A percentile compares a stretch with the other conserved stretches of the same genome.
Evolutionary conservation across 192 early-diverging fungal genomes (phyloP).

Genomic region (Coemansia sp.): DNA sequence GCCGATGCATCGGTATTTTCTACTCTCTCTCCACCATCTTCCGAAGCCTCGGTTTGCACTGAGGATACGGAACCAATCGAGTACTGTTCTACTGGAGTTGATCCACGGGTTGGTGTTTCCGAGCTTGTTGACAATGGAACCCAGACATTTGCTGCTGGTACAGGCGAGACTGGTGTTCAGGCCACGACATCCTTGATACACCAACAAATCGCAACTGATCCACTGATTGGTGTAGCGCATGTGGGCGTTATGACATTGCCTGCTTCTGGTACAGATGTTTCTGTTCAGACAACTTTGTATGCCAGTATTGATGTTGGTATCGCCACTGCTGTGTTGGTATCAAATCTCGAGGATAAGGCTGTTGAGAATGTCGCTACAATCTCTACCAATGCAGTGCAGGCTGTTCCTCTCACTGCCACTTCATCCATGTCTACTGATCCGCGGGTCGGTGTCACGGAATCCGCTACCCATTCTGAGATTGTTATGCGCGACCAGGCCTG

Average conservation of each 20-base stretch:
- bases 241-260: constrained; percentile 14
- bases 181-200: neutral
- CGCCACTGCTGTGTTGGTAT: constrained; percentile 22
- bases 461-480: constrained; percentile 9
- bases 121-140: constrained; percentile 4
- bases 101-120: constrained; percentile 10
- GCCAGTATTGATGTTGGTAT: neutral
- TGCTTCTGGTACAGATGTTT: neutral
- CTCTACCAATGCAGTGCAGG: constrained; percentile 7
- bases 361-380: constrained; percentile 10
- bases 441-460: constrained; percentile 13
- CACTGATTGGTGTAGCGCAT: constrained; percentile 11
- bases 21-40: constrained; percentile 10
- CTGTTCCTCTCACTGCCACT: neutral
- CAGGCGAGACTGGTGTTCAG: constrained; percentile 8
- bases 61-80: constrained; percentile 11
- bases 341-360: neutral
- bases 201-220: constrained; percentile 24
- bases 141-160: constrained; percentile 8
- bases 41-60: constrained; percentile 16
- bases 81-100: constrained; percentile 9
- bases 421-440: constrained; percentile 16
- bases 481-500: constrained; percentile 1
- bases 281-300: constrained; percentile 1
- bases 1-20: constrained; percentile 15